Conservation (phyloP, 1,284 basidiomycete species). For the Phenoliferia sp. region DNA sequence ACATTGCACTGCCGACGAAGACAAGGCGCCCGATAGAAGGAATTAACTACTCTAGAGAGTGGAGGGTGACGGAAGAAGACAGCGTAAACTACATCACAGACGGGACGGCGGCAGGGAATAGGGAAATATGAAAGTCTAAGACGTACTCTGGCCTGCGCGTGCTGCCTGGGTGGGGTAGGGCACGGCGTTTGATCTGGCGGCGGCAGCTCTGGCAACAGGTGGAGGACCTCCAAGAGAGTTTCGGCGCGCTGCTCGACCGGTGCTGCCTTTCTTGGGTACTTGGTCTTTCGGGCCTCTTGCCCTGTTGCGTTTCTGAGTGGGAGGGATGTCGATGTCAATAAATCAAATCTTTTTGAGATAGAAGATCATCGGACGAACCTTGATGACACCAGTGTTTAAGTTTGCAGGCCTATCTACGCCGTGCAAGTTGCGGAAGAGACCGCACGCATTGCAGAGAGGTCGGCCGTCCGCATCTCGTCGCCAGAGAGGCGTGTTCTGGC, state of each 20-base stretch:
- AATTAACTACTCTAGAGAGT: too few relatives aligned
- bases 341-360: too few relatives aligned
- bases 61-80: too few relatives aligned
- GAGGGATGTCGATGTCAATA: too few relatives aligned
- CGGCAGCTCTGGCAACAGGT: neutral
- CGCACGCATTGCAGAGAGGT: slow-evolving; percentile 47
- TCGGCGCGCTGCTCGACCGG: slow-evolving; percentile 5
- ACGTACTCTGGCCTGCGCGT: neutral
- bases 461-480: slow-evolving; percentile 45
- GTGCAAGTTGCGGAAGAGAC: slow-evolving; percentile 46
- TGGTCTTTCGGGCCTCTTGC: slow-evolving; percentile 24
- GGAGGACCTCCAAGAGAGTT: slow-evolving; percentile 11
- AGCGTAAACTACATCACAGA: too few relatives aligned
- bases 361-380: slow-evolving; percentile 22
- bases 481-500: slow-evolving; percentile 45
- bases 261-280: slow-evolving; percentile 14
- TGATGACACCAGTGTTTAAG: slow-evolving; percentile 47
- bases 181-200: neutral
- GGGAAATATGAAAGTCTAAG: neutral
- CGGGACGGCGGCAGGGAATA: neutral
- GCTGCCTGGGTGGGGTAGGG: slow-evolving; percentile 7
- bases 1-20: too few relatives aligned
- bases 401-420: slow-evolving; percentile 44
- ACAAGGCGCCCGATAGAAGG: too few relatives aligned
- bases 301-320: slow-evolving; percentile 25